These are phyloP conservation scores for Scytalidium lignicola DNA, from an alignment of 2,329 filamentous ascomycete species.

Conservation along the genomic window DNA sequence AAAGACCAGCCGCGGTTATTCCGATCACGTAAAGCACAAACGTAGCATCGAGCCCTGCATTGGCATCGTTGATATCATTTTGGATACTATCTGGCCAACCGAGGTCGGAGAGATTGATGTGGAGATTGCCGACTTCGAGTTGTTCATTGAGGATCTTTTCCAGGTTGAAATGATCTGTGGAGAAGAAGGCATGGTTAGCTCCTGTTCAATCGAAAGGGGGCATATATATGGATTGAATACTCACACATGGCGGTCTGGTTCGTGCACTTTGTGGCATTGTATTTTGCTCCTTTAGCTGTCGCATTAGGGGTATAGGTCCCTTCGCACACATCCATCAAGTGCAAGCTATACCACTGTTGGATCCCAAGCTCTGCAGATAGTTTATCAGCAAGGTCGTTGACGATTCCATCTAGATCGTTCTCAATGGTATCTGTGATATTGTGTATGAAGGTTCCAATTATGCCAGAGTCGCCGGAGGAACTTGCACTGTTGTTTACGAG, in stretches of 20 bases:
- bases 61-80: conserved; percentile 45
- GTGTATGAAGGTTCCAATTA: conserved; percentile 28
- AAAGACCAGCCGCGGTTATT: conserved; percentile 45
- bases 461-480: conserved; percentile 17
- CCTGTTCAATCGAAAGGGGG: too few species aligned
- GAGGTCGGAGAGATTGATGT: conserved; percentile 45
- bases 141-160: conserved; percentile 41
- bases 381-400: conserved; percentile 31
- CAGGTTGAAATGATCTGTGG: conserved; percentile 46
- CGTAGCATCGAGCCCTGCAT: conserved; percentile 43
- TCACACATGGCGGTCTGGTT: conserved; percentile 45
- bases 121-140: conserved; percentile 34
- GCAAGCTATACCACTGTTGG: conserved; percentile 56
- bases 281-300: conserved; percentile 33
- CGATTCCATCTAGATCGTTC: conserved; percentile 27
- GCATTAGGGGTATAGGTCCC: conserved; percentile 32
- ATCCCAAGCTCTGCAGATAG: conserved; percentile 45
- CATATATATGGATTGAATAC: too few species aligned
- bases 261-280: conserved; percentile 51
- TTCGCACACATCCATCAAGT: conserved; percentile 56
- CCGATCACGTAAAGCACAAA: conserved; percentile 57
- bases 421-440: conserved; percentile 34
- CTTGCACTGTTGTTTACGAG: conserved; percentile 16
- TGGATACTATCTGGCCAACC: conserved; percentile 53
- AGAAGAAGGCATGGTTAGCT: too few species aligned